Evolutionary conservation across 257 asterid species (phyloP).

Genomic region (Haberlea rhodopensis): DNA sequence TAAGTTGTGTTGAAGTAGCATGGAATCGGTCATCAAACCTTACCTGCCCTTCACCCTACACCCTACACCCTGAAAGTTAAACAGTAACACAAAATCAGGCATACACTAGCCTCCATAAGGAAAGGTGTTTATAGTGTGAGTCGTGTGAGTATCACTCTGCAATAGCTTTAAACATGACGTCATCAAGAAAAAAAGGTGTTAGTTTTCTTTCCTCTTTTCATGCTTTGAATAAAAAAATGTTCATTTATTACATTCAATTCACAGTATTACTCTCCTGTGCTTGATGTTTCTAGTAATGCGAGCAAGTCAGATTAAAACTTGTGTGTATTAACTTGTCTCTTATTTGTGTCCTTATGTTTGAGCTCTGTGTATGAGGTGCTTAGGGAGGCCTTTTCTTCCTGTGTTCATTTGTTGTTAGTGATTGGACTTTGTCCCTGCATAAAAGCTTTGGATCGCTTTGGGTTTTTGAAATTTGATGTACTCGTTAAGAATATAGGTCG

Average conservation of each 20-base stretch:
- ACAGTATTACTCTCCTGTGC: conserved; percentile 89
- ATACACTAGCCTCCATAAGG: no score
- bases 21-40: neutral
- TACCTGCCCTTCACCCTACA: neutral
- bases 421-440: neutral
- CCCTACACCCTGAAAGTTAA: neutral
- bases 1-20: neutral
- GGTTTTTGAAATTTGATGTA: conserved; percentile 1
- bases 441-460: neutral
- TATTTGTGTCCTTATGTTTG: neutral
- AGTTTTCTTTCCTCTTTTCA: conserved; percentile 5
- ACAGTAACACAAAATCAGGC: neutral
- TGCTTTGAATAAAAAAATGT: conserved; percentile 12
- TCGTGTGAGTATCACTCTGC: neutral
- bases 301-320: conserved; percentile 92
- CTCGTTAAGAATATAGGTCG: neutral
- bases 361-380: conserved; percentile 2
- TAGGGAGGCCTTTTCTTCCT: conserved; percentile 1
- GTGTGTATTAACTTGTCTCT: conserved; percentile 42
- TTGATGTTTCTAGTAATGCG: conserved; percentile 80
- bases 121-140: neutral
- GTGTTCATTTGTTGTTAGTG: neutral
- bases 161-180: conserved; percentile 17
- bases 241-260: conserved; percentile 12
- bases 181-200: neutral